Conservation (phyloP, 176 grass and related monocot genomes). For the Aechmea fasciata region DNA sequence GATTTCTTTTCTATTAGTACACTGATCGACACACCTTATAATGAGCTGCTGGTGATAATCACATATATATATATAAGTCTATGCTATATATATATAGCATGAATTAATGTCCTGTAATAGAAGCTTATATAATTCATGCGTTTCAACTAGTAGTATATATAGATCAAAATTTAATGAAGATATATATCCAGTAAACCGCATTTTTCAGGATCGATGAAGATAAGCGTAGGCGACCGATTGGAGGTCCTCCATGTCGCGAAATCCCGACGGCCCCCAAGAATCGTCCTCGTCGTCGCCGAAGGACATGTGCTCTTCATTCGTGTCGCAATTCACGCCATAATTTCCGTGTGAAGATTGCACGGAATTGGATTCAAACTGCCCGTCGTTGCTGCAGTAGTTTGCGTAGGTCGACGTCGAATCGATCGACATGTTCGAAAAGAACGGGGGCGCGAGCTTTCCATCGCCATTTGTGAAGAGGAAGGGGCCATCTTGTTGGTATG, state of each 20-base stretch:
- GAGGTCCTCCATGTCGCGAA: conserved; percentile 2
- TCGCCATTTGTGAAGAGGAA: neutral
- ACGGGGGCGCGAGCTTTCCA: neutral
- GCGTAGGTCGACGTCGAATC: neutral
- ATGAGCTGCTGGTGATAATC: too few relatives aligned
- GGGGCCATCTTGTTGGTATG: conserved; percentile 4
- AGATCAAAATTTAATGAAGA: conserved; percentile 7
- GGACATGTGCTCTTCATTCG: neutral
- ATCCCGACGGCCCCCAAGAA: neutral
- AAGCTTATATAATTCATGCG: neutral
- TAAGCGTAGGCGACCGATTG: conserved; percentile 4
- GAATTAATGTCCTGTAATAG: neutral
- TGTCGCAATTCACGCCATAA: neutral
- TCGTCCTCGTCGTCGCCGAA: neutral
- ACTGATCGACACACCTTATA: too few relatives aligned
- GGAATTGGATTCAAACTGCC: neutral
- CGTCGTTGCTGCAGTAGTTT: conserved; percentile 1
- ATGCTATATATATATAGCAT: neutral
- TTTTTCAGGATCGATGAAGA: conserved; percentile 3
- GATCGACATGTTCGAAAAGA: neutral
- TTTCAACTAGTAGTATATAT: neutral
- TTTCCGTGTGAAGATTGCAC: conserved; percentile 2
- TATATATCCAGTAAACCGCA: neutral
- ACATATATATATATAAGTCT: neutral
- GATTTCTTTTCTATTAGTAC: too few relatives aligned